Conservation (phyloP, 495 filamentous ascomycete species). For the Aspergillus sclerotiicarbonarius region DNA sequence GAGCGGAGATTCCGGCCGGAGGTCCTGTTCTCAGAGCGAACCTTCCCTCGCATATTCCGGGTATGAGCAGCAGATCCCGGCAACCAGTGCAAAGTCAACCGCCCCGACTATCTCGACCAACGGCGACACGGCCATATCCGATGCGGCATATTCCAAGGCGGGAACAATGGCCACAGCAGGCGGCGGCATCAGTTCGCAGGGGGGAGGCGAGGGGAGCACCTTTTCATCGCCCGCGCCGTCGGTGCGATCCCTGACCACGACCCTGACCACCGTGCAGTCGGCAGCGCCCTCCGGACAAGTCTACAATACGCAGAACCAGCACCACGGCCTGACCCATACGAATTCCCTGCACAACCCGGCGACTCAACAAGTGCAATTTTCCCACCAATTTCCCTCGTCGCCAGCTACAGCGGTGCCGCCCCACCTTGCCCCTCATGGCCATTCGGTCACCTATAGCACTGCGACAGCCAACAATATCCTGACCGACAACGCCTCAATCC, state of each 20-base stretch:
- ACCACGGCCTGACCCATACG: slow-evolving; percentile 40
- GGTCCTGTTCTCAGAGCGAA: slow-evolving; percentile 45
- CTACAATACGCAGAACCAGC: slow-evolving; percentile 37
- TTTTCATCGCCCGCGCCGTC: slow-evolving; percentile 94
- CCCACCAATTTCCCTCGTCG: slow-evolving; percentile 82
- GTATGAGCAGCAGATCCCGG: slow-evolving; percentile 57
- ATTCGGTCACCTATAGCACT: slow-evolving; percentile 79
- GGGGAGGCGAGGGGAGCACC: slow-evolving; percentile 75
- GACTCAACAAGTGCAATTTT: slow-evolving; percentile 66
- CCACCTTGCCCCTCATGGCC: slow-evolving; percentile 65
- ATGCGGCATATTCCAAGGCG: slow-evolving; percentile 75
- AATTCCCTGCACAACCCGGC: slow-evolving; percentile 47
- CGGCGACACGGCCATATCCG: slow-evolving; percentile 68
- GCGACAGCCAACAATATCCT: slow-evolving; percentile 91
- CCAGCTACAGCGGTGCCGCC: slow-evolving; percentile 77
- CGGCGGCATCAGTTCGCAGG: slow-evolving; percentile 61
- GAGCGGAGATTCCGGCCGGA: slow-evolving; percentile 24
- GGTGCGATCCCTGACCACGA: slow-evolving; percentile 87
- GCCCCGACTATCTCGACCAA: slow-evolving; percentile 83
- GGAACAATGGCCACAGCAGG: slow-evolving; percentile 66
- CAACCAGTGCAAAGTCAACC: slow-evolving; percentile 63
- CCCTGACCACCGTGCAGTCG: slow-evolving; percentile 94
- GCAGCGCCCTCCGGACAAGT: slow-evolving; percentile 65
- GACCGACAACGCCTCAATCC: slow-evolving; percentile 91
- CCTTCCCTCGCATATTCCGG: slow-evolving; percentile 56